Base-by-base conservation (phyloP, 2,329 filamentous ascomycete genomes). In the Colletotrichum filicis region DNA sequence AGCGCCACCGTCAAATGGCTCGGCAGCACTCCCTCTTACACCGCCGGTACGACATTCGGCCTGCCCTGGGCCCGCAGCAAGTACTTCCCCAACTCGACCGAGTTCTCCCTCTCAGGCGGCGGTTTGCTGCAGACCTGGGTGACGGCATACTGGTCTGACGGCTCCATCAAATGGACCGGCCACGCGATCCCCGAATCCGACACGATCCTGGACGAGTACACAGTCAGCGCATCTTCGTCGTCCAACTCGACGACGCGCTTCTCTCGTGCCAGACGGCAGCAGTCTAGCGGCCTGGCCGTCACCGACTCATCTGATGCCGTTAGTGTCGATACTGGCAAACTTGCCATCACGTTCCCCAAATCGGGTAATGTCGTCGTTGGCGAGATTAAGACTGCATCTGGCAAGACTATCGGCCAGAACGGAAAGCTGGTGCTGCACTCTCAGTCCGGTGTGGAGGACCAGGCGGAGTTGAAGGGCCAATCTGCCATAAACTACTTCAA, bases 81-180 rank as follows among this genome's bases (percentile, higher is more conserved):
- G 58, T 80, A 83, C 73, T 78, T 73, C 8, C 77, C 81, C 3
- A 79, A 83, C 14, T 75, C 78, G n/a, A 85, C 83, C 19, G 75
- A 76, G 6, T 85, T 86, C 73, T 78, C 78, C 8, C 78, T 82
- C 28, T 75, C 75, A 0, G 74, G 75, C 24, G 78, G 77, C 5
- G 76, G 76, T 0, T 77, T 37, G 24, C 76, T 70, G 7, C 85
- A 91, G 73, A 88, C 89, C 0, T 91, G 89, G 89, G 81, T 85
- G 3, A 91, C 87, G 1, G 88, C 86, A 0, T 89, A 88, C 77
- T 92, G 89, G 90, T 84, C 86, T 1, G 90, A 92, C 79, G 88
- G 87, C 30, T 90, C 89, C 0, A 83, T 91, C 66, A 91, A 91
- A 76, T 92, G 90, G 90, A 90, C 87, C 3, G 89, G 85, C 0